Conservation (phyloP, 768 basidiomycete genomes). For the Mrakia gelida region DNA sequence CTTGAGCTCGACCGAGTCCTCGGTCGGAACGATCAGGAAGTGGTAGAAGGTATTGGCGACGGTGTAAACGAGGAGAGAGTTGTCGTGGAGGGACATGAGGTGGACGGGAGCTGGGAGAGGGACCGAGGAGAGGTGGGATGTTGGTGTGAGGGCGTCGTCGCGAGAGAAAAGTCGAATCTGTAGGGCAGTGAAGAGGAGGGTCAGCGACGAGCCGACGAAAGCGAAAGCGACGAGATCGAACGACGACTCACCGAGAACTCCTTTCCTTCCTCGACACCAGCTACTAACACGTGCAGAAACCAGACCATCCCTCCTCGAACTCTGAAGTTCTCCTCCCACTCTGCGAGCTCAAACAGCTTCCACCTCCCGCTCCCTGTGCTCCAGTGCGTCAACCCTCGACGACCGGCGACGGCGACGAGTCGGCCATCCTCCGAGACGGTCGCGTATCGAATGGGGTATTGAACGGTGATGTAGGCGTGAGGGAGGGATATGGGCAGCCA, state of each 20-base stretch:
- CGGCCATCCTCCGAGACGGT: constrained; percentile 85
- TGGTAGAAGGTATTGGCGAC: constrained; percentile 89
- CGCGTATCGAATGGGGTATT: constrained; percentile 93
- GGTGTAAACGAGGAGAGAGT: constrained; percentile 89
- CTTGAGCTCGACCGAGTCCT: constrained; percentile 76
- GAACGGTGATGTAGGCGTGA: constrained; percentile 74
- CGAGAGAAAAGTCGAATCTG: constrained; percentile 92
- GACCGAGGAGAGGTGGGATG: constrained; percentile 78
- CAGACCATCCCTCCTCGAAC: constrained; percentile 90
- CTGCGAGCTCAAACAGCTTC: constrained; percentile 77
- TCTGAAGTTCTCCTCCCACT: constrained; percentile 78
- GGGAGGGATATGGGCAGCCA: constrained; percentile 51
- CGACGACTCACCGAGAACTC: constrained; percentile 18
- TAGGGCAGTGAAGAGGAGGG: background rate
- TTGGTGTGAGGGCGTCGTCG: constrained; percentile 76
- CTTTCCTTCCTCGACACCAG: constrained; percentile 65
- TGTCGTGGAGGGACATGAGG: constrained; percentile 87
- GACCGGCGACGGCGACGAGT: constrained; percentile 85
- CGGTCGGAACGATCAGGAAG: constrained; percentile 73
- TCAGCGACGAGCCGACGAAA: background rate
- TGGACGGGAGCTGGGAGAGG: constrained; percentile 70
- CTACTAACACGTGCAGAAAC: constrained; percentile 94
- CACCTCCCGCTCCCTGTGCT: constrained; percentile 90
- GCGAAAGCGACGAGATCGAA: background rate
- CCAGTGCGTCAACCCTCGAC: constrained; percentile 86